phyloP scores from a whole-genome alignment of 2,329 filamentous ascomycete species.

The Exophiala sp. region DNA sequence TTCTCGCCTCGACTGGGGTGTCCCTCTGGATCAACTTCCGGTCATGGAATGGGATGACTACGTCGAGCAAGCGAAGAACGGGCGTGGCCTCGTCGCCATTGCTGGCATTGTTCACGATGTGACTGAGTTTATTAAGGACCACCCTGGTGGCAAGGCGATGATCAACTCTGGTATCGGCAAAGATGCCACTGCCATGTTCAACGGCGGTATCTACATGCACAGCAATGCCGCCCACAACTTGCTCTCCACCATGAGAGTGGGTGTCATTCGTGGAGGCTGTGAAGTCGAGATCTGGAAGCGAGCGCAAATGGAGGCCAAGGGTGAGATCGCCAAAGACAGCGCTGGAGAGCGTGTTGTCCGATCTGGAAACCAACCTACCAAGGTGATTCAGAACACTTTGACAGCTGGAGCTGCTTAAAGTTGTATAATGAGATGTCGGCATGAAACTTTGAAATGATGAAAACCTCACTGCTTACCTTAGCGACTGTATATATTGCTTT shows the following conservation, averaged over 20 bases:
- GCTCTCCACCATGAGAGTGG: conserved; percentile 81
- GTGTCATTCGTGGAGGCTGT: conserved; percentile 79
- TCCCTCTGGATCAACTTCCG: conserved; percentile 78
- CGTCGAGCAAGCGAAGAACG: conserved; percentile 71
- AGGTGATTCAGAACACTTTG: conserved; percentile 72
- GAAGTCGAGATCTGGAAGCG: conserved; percentile 94
- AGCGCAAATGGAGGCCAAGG: conserved; percentile 65
- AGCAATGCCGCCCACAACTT: conserved; percentile 88
- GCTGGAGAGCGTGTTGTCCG: conserved; percentile 78
- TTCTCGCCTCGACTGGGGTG: conserved; percentile 77
- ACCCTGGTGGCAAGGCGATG: conserved; percentile 85
- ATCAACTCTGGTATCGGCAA: conserved; percentile 80
- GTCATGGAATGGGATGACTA: conserved; percentile 87
- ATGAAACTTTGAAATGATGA: conserved; percentile 6
- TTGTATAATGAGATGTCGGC: neutral
- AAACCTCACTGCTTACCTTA: conserved; percentile 6
- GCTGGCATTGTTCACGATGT: conserved; percentile 86
- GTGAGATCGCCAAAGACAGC: conserved; percentile 78
- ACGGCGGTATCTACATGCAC: conserved; percentile 85
- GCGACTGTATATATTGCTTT: conserved; percentile 14
- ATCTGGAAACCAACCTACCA: conserved; percentile 81
- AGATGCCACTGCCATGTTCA: conserved; percentile 87
- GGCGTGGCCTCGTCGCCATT: conserved; percentile 71
- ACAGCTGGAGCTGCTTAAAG: conserved; percentile 75
- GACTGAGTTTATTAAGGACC: conserved; percentile 78